Conservation (phyloP, 768 basidiomycete species). For the Lactarius hatsudake region DNA sequence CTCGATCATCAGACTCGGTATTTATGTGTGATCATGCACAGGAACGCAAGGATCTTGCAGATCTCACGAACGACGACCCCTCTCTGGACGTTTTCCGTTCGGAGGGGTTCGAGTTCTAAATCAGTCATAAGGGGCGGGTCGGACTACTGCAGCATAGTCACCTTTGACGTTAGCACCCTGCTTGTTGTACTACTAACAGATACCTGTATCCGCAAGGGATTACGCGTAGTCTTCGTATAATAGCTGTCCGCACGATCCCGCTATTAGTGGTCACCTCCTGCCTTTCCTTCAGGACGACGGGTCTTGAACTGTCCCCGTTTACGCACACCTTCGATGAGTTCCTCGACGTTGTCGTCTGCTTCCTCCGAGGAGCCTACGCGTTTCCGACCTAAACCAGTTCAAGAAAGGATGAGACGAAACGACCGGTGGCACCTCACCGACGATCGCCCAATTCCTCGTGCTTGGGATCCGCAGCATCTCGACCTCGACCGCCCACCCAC, state of each 20-base stretch:
- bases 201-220: constrained; percentile 12
- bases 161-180: not conserved
- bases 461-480: constrained; percentile 89
- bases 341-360: constrained; percentile 44
- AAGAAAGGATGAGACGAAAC: not conserved
- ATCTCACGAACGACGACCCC: constrained; percentile 61
- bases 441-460: constrained; percentile 88
- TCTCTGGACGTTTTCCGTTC: constrained; percentile 71
- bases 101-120: constrained; percentile 86
- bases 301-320: constrained; percentile 71
- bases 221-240: not conserved
- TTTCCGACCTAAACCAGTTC: constrained; percentile 34
- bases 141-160: not conserved
- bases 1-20: not conserved
- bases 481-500: constrained; percentile 85
- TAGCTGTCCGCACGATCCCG: not conserved
- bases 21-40: constrained; percentile 33
- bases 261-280: constrained; percentile 37
- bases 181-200: constrained; percentile 2
- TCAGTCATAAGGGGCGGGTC: not conserved
- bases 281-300: constrained; percentile 69
- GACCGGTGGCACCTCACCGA: constrained; percentile 50
- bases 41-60: constrained; percentile 82
- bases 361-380: constrained; percentile 34
- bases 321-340: constrained; percentile 54